These are phyloP conservation scores for Fusarium siculi DNA, from an alignment of 2,329 filamentous ascomycete genomes.

Conservation along the genomic window DNA sequence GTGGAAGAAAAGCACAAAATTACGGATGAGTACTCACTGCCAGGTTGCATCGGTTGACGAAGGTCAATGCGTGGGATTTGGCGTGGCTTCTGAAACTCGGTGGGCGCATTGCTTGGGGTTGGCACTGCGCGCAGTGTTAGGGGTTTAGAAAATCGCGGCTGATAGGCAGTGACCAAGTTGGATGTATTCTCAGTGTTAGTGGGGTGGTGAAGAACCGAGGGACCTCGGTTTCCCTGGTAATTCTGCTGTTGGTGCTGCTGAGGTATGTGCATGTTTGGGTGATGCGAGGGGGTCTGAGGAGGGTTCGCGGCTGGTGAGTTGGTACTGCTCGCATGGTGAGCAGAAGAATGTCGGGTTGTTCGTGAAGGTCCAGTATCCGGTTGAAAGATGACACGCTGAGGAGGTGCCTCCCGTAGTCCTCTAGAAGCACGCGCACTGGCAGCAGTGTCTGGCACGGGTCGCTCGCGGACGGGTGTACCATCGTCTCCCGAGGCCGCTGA, in stretches of 20 bases:
- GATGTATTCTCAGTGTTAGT: constrained; percentile 67
- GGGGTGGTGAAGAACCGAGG: constrained; percentile 62
- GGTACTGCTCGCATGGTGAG: constrained; percentile 52
- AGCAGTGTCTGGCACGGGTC: constrained; percentile 61
- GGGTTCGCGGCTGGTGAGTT: constrained; percentile 44
- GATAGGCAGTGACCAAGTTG: constrained; percentile 73
- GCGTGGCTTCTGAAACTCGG: constrained; percentile 65
- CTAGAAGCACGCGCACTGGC: constrained; percentile 69
- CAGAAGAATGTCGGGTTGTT: constrained; percentile 67
- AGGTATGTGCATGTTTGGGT: constrained; percentile 47
- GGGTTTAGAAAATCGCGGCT: constrained; percentile 71
- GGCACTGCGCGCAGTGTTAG: constrained; percentile 77
- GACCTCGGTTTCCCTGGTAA: constrained; percentile 52
- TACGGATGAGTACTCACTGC: constrained; percentile 61
- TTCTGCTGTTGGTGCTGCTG: constrained; percentile 42
- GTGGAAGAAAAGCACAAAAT: neutral
- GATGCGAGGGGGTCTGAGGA: constrained; percentile 48
- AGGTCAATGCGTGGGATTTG: constrained; percentile 54
- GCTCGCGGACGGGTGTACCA: constrained; percentile 66
- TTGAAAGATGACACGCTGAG: constrained; percentile 85
- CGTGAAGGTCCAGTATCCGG: constrained; percentile 77
- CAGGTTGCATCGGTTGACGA: constrained; percentile 65
- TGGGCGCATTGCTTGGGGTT: constrained; percentile 79
- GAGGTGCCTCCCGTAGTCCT: constrained; percentile 82
- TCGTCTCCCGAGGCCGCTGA: constrained; percentile 70